These are phyloP conservation scores for Didymosphaeria variabile DNA, from an alignment of 2,329 filamentous ascomycete species.

Conservation along the genomic window DNA sequence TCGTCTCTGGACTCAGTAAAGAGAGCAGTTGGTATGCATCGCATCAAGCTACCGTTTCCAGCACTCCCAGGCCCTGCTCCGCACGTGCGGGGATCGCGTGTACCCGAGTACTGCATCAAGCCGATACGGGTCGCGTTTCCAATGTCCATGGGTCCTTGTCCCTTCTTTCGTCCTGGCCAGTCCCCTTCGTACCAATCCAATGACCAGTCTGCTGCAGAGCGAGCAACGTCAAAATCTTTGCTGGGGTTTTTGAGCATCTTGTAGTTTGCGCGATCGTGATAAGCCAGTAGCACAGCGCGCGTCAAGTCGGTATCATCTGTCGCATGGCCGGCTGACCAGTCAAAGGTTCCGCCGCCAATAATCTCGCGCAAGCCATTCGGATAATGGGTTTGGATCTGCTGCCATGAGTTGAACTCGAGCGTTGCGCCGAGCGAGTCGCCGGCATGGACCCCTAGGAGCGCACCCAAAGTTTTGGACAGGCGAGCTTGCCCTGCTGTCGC, in stretches of 20 bases:
- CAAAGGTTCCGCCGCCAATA: constrained; percentile 56
- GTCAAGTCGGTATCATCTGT: constrained; percentile 62
- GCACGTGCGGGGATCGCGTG: constrained; percentile 39
- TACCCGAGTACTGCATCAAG: constrained; percentile 39
- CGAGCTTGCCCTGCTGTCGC: constrained; percentile 16
- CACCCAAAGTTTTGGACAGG: constrained; percentile 52
- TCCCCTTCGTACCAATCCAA: constrained; percentile 55
- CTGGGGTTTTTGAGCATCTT: constrained; percentile 1
- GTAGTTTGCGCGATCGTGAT: constrained; percentile 43
- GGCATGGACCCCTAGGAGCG: constrained; percentile 58
- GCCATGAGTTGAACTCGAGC: constrained; percentile 54
- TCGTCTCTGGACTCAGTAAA: constrained; percentile 44
- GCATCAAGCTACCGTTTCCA: constrained; percentile 60
- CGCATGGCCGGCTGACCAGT: constrained; percentile 56
- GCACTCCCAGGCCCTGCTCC: constrained; percentile 53
- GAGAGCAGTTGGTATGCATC: constrained; percentile 57
- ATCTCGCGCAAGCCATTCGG: constrained; percentile 55
- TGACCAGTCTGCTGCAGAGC: constrained; percentile 51
- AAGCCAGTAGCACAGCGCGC: constrained; percentile 57
- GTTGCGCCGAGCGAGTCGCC: constrained; percentile 60
- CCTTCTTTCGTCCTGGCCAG: constrained; percentile 54
- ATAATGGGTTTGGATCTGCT: constrained; percentile 41
- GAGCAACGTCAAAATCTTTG: constrained; percentile 41
- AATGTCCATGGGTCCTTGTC: constrained; percentile 50
- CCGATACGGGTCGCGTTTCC: constrained; percentile 53